Conservation (phyloP, 1,284 basidiomycete species). For the Cerrena zonata region DNA sequence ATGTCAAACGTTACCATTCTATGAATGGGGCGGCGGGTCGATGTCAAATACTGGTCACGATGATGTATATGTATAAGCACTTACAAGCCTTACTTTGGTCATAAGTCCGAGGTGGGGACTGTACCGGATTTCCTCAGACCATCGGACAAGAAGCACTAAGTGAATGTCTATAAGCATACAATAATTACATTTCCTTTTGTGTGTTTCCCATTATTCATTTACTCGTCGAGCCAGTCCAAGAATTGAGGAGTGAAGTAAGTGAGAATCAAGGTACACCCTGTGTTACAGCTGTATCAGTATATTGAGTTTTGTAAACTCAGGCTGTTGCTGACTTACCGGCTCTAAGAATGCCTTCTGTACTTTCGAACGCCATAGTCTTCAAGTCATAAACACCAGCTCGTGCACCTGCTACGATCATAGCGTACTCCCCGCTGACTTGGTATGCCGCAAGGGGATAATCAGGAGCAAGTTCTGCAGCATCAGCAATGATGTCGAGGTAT, state of each 20-base stretch:
- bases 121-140: too few relatives aligned
- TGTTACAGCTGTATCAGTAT: neutral
- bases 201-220: neutral
- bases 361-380: constrained; percentile 90
- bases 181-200: neutral
- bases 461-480: constrained; percentile 76
- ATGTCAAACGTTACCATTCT: too few relatives aligned
- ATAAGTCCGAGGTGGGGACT: too few relatives aligned
- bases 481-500: constrained; percentile 93
- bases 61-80: too few relatives aligned
- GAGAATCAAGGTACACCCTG: constrained; percentile 84
- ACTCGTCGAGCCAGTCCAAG: constrained; percentile 78
- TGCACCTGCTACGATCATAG: constrained; percentile 94
- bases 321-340: constrained; percentile 58
- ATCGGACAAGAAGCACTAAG: too few relatives aligned
- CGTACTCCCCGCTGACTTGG: constrained; percentile 94
- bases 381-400: constrained; percentile 89
- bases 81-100: too few relatives aligned
- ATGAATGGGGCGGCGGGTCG: too few relatives aligned
- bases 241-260: constrained; percentile 96
- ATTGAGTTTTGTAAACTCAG: constrained; percentile 3
- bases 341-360: constrained; percentile 81
- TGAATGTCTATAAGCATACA: neutral
- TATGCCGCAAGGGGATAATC: constrained; percentile 92
- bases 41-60: too few relatives aligned